phyloP scores from a whole-genome alignment of 257 asterid genomes.

The Mitragyna speciosa region DNA sequence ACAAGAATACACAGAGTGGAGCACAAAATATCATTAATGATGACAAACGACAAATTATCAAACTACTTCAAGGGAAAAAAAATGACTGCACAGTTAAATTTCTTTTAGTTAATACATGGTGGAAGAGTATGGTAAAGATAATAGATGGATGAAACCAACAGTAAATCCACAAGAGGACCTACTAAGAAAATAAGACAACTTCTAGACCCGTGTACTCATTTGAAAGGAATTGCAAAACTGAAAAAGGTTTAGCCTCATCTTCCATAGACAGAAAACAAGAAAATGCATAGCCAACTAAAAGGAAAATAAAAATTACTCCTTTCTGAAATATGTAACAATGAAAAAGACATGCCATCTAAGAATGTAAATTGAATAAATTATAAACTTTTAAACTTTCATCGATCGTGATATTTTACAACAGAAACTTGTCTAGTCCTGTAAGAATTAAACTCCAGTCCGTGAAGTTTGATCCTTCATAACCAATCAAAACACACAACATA shows the following conservation, averaged over 20 bases:
- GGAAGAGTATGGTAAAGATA: too few relatives aligned
- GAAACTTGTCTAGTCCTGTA: background rate
- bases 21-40: background rate
- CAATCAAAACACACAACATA: background rate
- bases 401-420: background rate
- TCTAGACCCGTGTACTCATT: background rate
- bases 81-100: background rate
- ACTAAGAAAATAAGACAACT: background rate
- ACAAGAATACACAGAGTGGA: background rate
- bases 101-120: background rate
- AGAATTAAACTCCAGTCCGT: background rate
- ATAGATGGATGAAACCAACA: background rate
- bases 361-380: background rate
- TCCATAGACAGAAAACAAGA: background rate
- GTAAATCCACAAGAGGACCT: background rate
- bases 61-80: background rate
- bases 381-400: background rate
- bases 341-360: background rate
- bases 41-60: too few relatives aligned
- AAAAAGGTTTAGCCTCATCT: background rate
- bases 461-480: background rate
- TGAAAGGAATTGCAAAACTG: background rate
- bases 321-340: background rate
- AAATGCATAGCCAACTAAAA: background rate
- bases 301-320: background rate